A percentile compares a stretch with the other conserved stretches of the same genome.
phyloP scores from a whole-genome alignment of 139 green algal species.

The Volvox africanus region DNA sequence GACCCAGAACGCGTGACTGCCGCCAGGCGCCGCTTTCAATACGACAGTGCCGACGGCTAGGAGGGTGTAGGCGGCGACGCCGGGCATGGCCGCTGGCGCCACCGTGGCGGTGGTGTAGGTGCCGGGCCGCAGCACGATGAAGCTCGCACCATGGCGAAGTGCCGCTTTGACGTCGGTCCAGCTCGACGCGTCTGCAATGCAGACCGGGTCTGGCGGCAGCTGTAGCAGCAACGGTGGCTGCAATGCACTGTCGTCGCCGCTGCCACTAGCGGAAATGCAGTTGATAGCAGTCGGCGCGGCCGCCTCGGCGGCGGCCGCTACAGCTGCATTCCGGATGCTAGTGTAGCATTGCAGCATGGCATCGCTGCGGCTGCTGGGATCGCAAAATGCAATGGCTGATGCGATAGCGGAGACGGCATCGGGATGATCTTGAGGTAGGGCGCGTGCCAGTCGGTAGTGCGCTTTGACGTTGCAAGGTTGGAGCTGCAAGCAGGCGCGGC shows the following conservation, averaged over 20 bases:
- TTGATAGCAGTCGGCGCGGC: background rate
- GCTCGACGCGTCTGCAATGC: background rate
- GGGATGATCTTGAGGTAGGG: background rate
- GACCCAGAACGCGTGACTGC: background rate
- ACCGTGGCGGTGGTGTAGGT: background rate
- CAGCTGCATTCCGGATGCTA: background rate
- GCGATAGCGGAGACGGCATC: conserved; percentile 11
- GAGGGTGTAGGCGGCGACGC: conserved; percentile 3
- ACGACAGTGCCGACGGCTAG: conserved; percentile 17
- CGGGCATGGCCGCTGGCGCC: background rate
- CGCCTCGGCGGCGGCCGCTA: background rate
- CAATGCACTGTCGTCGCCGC: background rate
- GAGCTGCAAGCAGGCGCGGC: conserved; percentile 21
- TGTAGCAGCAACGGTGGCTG: background rate
- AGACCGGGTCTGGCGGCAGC: background rate
- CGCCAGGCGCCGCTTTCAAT: background rate
- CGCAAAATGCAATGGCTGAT: conserved; percentile 4
- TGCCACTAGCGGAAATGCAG: background rate
- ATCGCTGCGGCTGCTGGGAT: background rate
- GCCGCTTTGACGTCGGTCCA: background rate
- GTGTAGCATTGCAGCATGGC: conserved; percentile 25
- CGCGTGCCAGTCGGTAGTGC: conserved; percentile 31
- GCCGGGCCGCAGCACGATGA: conserved; percentile 43
- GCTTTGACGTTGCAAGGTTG: conserved; percentile 26
- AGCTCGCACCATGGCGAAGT: background rate